These are phyloP conservation scores for Lasiodiplodia hormozganensis DNA, from an alignment of 2,329 filamentous ascomycete species.

Conservation along the genomic window DNA sequence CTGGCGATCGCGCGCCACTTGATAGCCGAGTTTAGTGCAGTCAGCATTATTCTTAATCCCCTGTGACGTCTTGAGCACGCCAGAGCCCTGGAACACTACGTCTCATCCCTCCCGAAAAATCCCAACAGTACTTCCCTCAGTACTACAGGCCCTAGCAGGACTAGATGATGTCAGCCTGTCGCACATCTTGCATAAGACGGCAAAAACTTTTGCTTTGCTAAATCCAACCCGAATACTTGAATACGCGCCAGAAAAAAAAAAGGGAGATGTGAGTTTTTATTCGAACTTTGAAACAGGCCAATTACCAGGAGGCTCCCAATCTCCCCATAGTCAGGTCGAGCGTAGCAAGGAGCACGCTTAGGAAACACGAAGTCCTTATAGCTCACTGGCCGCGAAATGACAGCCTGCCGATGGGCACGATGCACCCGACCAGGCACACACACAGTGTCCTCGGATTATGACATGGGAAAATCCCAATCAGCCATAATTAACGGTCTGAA, in stretches of 20 bases:
- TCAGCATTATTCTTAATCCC: neutral
- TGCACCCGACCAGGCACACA: neutral
- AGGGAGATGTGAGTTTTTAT: neutral
- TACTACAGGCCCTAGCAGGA: neutral
- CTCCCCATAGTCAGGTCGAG: too few relatives aligned
- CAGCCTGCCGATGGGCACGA: neutral
- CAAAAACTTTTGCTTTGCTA: too few relatives aligned
- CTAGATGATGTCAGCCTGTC: neutral
- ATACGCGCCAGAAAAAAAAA: neutral
- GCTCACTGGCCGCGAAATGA: neutral
- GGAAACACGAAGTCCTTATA: neutral
- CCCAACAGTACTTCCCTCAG: neutral
- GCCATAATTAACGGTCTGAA: neutral
- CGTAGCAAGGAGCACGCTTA: neutral
- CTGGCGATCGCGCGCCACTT: neutral
- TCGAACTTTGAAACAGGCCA: too few relatives aligned
- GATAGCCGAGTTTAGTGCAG: neutral
- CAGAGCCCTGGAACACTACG: conserved; percentile 9
- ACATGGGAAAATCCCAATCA: neutral
- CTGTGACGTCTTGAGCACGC: neutral
- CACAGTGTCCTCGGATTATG: neutral
- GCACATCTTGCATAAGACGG: neutral
- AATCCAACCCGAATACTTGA: too few relatives aligned
- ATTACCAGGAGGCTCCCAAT: too few relatives aligned
- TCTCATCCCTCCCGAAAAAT: neutral